phyloP scores from a whole-genome alignment of 495 filamentous ascomycete genomes.

The Hyaloscypha finlandica region DNA sequence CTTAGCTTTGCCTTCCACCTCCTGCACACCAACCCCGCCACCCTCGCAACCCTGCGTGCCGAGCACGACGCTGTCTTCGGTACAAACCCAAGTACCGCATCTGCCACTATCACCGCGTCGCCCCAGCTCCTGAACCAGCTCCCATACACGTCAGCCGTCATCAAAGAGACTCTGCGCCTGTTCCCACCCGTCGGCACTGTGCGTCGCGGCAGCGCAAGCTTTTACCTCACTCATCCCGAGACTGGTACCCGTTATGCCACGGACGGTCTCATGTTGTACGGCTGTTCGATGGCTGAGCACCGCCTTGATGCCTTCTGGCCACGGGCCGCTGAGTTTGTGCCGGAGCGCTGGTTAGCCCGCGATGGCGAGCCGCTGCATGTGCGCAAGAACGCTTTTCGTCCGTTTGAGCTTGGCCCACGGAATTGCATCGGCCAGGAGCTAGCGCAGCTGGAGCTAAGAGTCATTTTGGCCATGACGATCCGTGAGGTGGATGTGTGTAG shows the following conservation, averaged over 20 bases:
- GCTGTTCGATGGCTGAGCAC: constrained; percentile 31
- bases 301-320: constrained; percentile 41
- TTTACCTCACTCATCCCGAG: constrained; percentile 2
- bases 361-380: constrained; percentile 36
- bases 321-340: constrained; percentile 42
- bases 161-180: constrained; percentile 48
- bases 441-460: constrained; percentile 47
- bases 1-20: constrained; percentile 36
- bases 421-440: constrained; percentile 56
- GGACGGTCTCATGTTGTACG: constrained; percentile 37
- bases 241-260: constrained; percentile 24
- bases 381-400: constrained; percentile 47
- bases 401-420: constrained; percentile 53
- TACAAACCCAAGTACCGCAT: constrained; percentile 10
- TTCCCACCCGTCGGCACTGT: constrained; percentile 33
- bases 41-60: constrained; percentile 25
- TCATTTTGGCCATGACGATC: constrained; percentile 46
- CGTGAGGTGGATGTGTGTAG: constrained; percentile 48
- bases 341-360: constrained; percentile 42
- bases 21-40: constrained; percentile 31
- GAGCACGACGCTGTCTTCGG: constrained; percentile 41
- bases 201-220: constrained; percentile 12
- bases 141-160: constrained; percentile 44
- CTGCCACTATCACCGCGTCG: constrained; percentile 28
- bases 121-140: constrained; percentile 39